Evolutionary conservation across 495 filamentous ascomycete genomes (phyloP).

Genomic region (Neurospora pannonica): DNA sequence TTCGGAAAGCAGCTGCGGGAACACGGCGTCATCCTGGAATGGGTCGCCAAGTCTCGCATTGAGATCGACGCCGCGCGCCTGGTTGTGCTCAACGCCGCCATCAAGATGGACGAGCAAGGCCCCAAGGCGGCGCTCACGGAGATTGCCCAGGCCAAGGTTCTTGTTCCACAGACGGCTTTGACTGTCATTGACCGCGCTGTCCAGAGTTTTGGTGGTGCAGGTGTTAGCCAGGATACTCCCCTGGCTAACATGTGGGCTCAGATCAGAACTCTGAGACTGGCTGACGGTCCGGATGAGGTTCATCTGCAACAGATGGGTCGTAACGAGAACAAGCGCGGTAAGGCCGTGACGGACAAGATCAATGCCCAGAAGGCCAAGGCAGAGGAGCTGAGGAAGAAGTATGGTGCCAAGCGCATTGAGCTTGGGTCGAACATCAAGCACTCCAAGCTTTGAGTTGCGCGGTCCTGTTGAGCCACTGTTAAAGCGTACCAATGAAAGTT

Average conservation of each 20-base stretch:
- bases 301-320: constrained; percentile 84
- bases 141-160: constrained; percentile 81
- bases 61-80: constrained; percentile 85
- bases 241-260: constrained; percentile 79
- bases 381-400: constrained; percentile 54
- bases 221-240: constrained; percentile 85
- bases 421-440: constrained; percentile 41
- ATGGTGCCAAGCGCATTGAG: constrained; percentile 41
- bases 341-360: constrained; percentile 54
- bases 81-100: constrained; percentile 79
- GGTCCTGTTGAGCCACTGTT: neutral
- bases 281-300: constrained; percentile 89
- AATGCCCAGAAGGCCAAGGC: constrained; percentile 54
- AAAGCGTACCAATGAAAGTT: neutral
- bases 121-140: constrained; percentile 74
- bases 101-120: constrained; percentile 75
- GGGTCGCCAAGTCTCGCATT: constrained; percentile 81
- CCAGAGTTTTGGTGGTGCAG: constrained; percentile 76
- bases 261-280: constrained; percentile 73
- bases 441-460: constrained; percentile 34
- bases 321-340: constrained; percentile 66
- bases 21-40: constrained; percentile 88
- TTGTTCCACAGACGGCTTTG: constrained; percentile 67
- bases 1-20: constrained; percentile 72
- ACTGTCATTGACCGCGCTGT: constrained; percentile 80